Base-by-base conservation (phyloP, 2,329 filamentous ascomycete genomes). In the Fusarium sp. region DNA sequence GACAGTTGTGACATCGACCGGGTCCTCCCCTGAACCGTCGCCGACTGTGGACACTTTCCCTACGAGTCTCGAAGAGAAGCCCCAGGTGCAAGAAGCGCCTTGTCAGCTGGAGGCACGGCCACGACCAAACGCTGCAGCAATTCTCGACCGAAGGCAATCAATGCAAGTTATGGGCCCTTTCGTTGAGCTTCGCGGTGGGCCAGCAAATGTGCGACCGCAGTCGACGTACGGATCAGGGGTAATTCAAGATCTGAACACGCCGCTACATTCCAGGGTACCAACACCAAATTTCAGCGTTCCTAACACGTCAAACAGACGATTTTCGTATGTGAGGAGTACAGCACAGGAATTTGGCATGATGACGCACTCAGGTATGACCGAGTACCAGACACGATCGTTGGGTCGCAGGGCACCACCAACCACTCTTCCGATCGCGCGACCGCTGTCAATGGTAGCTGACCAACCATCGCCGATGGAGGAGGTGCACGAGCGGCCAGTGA, bases 1-100 rank as follows among this genome's bases (percentile, higher is more conserved):
- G 67, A 92, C 90, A 4, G 82, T 89, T 29, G 77, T 91, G 9
- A 91, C 90, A 2, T 91, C 90, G 0, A 85, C 87, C 20, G 86
- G 84, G 34, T 78, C 76, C 6, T 91, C 90, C 0, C 88, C 89
- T 3, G 84, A 88, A 18, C 85, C 84, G 65, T 92, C 90, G 2
- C 90, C 90, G 0, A 85, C 85, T 1, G 83, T 85, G 14, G 87
- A 88, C 38, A 89, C 83, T 63, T 90, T 90, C 65, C 78, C 78
- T 16, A 38, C 68, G 63, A 34, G 70, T 37, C 58, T 69, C 45
- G 74, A 79, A 29, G 76, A 79, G 20, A 66, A 71, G 62, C 11
- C 70, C 47, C 45, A 71, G 24, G 63, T 47, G 2, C 73, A 72
- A 16, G 79, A 82, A 4, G 74, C 75, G 16, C 64, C 78, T 20